These are phyloP conservation scores for Rhizopus stolonifer DNA, from an alignment of 371 early-diverging fungal genomes.

Conservation along the genomic window DNA sequence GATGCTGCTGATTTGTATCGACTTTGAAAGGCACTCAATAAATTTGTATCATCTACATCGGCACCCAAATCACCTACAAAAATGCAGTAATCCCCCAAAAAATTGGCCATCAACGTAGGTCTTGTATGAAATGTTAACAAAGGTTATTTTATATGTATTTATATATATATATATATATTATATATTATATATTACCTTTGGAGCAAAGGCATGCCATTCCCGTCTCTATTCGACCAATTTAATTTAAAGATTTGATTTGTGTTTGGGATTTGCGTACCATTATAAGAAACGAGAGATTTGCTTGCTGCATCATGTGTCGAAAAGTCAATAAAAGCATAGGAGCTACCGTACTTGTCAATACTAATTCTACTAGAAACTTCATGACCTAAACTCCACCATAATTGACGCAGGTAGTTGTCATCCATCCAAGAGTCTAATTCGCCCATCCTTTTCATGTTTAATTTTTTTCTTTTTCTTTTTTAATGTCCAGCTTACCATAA, in stretches of 20 bases:
- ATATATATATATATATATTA: no score
- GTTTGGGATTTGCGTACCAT: slow-evolving; percentile 75
- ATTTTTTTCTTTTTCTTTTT: neutral
- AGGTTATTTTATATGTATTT: neutral
- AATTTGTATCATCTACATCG: slow-evolving; percentile 65
- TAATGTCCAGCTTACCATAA: slow-evolving; percentile 3
- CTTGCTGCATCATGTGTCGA: slow-evolving; percentile 55
- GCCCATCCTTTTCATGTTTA: slow-evolving; percentile 57
- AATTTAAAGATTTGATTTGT: slow-evolving; percentile 76
- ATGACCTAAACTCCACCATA: slow-evolving; percentile 68
- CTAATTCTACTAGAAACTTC: slow-evolving; percentile 38
- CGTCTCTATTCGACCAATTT: slow-evolving; percentile 85
- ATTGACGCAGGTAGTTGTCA: slow-evolving; percentile 64
- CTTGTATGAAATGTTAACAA: neutral
- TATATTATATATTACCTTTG: slow-evolving; percentile 5
- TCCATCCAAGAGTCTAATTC: slow-evolving; percentile 84
- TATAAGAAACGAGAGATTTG: slow-evolving; percentile 60
- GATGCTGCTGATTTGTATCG: slow-evolving; percentile 71
- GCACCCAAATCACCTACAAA: slow-evolving; percentile 80
- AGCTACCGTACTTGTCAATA: slow-evolving; percentile 25
- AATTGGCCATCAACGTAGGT: neutral
- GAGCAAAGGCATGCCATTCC: slow-evolving; percentile 18
- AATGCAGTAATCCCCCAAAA: slow-evolving; percentile 63
- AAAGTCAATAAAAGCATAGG: slow-evolving; percentile 74
- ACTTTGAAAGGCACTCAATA: slow-evolving; percentile 60